Conservation (phyloP, 495 filamentous ascomycete species). For the Chaetomidium leptoderma region DNA sequence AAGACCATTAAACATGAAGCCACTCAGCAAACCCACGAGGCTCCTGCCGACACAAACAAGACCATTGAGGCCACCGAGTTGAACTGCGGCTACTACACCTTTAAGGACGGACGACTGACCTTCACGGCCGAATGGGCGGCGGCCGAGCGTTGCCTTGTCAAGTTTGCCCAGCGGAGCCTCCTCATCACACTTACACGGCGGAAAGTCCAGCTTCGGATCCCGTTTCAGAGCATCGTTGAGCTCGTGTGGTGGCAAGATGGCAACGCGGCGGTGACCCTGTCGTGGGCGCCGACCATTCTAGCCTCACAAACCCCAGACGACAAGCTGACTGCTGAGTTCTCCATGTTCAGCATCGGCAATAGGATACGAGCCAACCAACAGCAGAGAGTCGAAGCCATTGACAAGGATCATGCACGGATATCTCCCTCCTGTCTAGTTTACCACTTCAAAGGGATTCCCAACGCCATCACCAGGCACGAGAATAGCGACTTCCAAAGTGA, state of each 20-base stretch:
- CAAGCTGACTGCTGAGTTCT: neutral
- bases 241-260: conserved; percentile 33
- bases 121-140: conserved; percentile 47
- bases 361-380: conserved; percentile 24
- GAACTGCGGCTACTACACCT: conserved; percentile 51
- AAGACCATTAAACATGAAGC: conserved; percentile 36
- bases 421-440: conserved; percentile 21
- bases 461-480: conserved; percentile 1
- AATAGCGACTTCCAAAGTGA: conserved; percentile 15
- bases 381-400: conserved; percentile 24
- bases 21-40: conserved; percentile 10
- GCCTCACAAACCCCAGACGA: neutral
- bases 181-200: conserved; percentile 25
- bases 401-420: conserved; percentile 11
- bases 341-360: neutral
- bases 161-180: conserved; percentile 43
- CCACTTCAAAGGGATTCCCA: conserved; percentile 12
- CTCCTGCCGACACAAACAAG: conserved; percentile 7
- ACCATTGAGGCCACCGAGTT: conserved; percentile 32
- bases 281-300: conserved; percentile 21
- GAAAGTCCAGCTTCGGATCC: conserved; percentile 35
- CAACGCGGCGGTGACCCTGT: conserved; percentile 34
- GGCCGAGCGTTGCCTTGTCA: conserved; percentile 29
- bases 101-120: conserved; percentile 33
- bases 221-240: conserved; percentile 34